Evolutionary conservation across 192 early-diverging fungal genomes (phyloP).

Genomic region (Backusella luteola): DNA sequence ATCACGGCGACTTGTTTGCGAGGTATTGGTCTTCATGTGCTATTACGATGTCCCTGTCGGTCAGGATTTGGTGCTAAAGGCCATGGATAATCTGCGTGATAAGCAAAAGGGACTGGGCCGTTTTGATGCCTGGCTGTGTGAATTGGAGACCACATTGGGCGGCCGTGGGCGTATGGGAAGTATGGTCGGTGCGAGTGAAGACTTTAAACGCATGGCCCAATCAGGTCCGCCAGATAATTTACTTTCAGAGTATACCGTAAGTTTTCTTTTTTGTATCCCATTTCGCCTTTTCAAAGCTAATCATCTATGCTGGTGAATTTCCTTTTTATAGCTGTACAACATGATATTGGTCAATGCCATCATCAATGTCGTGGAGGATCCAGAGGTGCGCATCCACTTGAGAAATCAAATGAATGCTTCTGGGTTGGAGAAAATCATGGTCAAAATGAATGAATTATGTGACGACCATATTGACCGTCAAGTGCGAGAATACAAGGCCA

Average conservation of each 20-base stretch:
- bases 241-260: slow-evolving; percentile 69
- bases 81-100: slow-evolving; percentile 72
- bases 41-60: slow-evolving; percentile 73
- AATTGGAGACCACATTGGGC: slow-evolving; percentile 66
- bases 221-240: slow-evolving; percentile 61
- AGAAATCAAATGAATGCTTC: slow-evolving; percentile 71
- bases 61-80: slow-evolving; percentile 74
- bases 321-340: slow-evolving; percentile 55
- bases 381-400: slow-evolving; percentile 71
- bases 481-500: slow-evolving; percentile 23
- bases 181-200: slow-evolving; percentile 72
- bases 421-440: slow-evolving; percentile 65
- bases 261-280: neutral
- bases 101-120: slow-evolving; percentile 59
- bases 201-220: slow-evolving; percentile 61
- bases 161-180: slow-evolving; percentile 79
- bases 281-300: neutral
- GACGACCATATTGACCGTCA: slow-evolving; percentile 45
- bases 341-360: slow-evolving; percentile 78
- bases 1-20: slow-evolving; percentile 70
- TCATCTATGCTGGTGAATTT: neutral
- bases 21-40: slow-evolving; percentile 75
- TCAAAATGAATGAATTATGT: slow-evolving; percentile 49
- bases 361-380: slow-evolving; percentile 71
- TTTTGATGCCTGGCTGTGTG: slow-evolving; percentile 77